Evolutionary conservation across 495 filamentous ascomycete species (phyloP).

Genomic region (Penicillium crystallinum): DNA sequence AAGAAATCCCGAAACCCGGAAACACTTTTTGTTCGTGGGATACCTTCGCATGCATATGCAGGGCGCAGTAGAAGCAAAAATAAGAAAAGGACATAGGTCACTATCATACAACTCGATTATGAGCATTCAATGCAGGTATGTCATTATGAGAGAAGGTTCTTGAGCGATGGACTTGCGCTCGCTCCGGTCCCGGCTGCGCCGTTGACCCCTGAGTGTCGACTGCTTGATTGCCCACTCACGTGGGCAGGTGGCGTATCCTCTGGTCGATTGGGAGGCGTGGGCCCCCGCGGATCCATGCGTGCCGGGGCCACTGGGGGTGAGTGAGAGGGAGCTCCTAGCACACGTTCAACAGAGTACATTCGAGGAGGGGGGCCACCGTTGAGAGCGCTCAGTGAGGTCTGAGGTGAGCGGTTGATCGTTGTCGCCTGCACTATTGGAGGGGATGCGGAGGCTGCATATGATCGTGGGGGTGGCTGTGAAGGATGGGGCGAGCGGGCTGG

Average conservation of each 20-base stretch:
- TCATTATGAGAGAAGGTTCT: constrained; percentile 63
- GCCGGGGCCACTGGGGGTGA: constrained; percentile 36
- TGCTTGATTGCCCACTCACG: constrained; percentile 21
- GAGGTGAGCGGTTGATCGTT: constrained; percentile 39
- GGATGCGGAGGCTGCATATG: constrained; percentile 44
- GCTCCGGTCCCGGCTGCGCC: constrained; percentile 44
- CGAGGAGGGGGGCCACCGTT: constrained; percentile 35
- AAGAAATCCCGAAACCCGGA: constrained; percentile 5
- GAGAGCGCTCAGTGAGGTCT: constrained; percentile 34
- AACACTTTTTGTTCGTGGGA: constrained; percentile 19
- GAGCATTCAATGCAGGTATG: not conserved
- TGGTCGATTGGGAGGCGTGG: constrained; percentile 27
- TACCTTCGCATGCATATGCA: constrained; percentile 19
- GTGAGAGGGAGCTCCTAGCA: constrained; percentile 30
- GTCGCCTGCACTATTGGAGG: constrained; percentile 41
- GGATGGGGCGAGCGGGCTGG: constrained; percentile 38
- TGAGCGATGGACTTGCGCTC: constrained; percentile 70
- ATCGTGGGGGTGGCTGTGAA: constrained; percentile 32
- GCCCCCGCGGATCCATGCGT: constrained; percentile 32
- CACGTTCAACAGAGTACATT: constrained; percentile 34
- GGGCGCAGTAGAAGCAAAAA: constrained; percentile 15
- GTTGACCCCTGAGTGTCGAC: constrained; percentile 31
- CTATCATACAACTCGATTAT: constrained; percentile 23
- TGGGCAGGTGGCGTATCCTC: constrained; percentile 30
- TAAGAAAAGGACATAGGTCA: constrained; percentile 16